Base-by-base conservation (phyloP, 805 yeast species). In the Tetrapisispora pingtungensis region DNA sequence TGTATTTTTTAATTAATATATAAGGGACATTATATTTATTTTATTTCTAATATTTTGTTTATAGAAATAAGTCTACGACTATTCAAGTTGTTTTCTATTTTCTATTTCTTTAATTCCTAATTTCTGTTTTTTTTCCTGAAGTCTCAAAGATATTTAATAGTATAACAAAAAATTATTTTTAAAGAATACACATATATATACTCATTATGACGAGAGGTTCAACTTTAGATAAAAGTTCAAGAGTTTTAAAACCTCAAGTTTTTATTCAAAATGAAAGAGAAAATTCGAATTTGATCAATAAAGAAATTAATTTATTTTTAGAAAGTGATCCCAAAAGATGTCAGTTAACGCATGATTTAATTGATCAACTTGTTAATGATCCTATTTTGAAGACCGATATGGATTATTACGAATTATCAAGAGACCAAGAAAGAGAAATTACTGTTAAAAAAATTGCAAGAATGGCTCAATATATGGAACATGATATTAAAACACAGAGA, bases 321-420 rank as follows among this genome's bases (percentile, higher is more conserved):
- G 85, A 79, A 54, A 73, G 77, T 3, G 61, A 68, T 12, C 63
- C 68, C 20, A 68, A 69, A 32, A 68, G 68, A 36, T 71, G 80
- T 7, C 62, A 63, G 10, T 60, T 67, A 44, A 72, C 77, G n/a
- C 73, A 73, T 48, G 52, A 57, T 15, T 59, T 80, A 52, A 65
- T 74, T 56, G 78, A 73, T 49, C 79, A 81, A 56, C 66, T 81
- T 55, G 79, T 78, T 55, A 70, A 79, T 51, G 90, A 83, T 59
- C 88, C 88, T 1, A 63, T 81, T 14, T 67, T 83, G 45, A 70
- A 73, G 33, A 71, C 78, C 1, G 70, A 71, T 33, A 66, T 78
- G 5, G 58, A 67, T 31, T 76, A 74, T 59, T 83, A 81, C 57
- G 87, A 82, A 49, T 58, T 69, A 50, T 66, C 71, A 33, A 80